phyloP scores from a whole-genome alignment of 2,329 filamentous ascomycete genomes.

The Clarireedia homoeocarpa region DNA sequence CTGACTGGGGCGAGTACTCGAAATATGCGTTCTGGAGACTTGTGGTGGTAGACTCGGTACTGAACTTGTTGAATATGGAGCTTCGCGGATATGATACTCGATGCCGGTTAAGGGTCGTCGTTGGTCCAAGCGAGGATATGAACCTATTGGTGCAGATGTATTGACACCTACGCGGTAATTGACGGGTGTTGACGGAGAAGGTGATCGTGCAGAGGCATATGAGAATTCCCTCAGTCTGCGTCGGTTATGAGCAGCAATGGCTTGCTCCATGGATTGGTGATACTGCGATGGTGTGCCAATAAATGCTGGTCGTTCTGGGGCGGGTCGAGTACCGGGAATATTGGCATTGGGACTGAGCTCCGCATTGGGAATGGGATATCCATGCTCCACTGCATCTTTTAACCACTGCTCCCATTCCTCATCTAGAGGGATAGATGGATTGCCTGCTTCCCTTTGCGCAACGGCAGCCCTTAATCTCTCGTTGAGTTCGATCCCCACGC shows the following conservation, averaged over 20 bases:
- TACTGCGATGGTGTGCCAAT: background rate
- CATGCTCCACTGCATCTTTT: slow-evolving; percentile 58
- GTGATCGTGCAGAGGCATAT: background rate
- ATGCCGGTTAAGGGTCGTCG: background rate
- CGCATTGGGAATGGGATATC: slow-evolving; percentile 33
- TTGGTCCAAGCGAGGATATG: background rate
- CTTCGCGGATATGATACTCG: background rate
- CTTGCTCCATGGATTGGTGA: background rate
- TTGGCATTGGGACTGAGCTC: slow-evolving; percentile 25
- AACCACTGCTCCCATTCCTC: slow-evolving; percentile 70
- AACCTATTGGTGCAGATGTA: background rate
- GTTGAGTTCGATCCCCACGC: slow-evolving; percentile 55
- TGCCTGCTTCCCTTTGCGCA: slow-evolving; percentile 54
- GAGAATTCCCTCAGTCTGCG: background rate
- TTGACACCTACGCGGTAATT: background rate
- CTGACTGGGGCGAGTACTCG: background rate
- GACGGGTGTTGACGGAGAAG: background rate
- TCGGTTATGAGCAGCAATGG: background rate
- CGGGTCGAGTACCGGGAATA: slow-evolving; percentile 30
- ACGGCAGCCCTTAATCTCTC: slow-evolving; percentile 57
- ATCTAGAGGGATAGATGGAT: slow-evolving; percentile 51
- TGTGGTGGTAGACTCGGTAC: background rate
- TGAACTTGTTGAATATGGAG: background rate
- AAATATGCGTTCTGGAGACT: background rate
- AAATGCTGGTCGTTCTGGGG: slow-evolving; percentile 14